phyloP scores from a whole-genome alignment of 805 yeast genomes.

The Cyberlindnera bimundalis region DNA sequence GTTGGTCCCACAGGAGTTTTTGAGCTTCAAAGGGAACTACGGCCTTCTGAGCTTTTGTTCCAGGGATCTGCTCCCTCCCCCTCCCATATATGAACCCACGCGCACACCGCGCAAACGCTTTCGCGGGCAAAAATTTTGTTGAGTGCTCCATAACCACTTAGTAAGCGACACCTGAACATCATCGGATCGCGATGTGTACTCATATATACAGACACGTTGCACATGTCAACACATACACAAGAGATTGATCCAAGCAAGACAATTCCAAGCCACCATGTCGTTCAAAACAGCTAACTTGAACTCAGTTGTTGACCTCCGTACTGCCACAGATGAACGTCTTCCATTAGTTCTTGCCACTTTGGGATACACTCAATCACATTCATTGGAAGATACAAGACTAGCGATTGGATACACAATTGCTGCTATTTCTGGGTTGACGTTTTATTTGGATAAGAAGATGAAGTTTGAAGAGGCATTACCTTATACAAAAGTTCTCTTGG shows the following conservation, averaged over 20 bases:
- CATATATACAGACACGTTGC: background rate
- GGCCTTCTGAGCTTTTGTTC: no score
- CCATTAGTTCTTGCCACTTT: conserved; percentile 21
- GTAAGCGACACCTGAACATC: no score
- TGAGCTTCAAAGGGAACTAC: no score
- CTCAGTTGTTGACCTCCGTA: conserved; percentile 13
- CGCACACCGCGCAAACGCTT: no score
- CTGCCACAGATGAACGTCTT: conserved; percentile 16
- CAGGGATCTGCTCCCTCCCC: no score
- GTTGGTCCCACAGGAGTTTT: no score
- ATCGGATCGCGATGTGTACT: no score
- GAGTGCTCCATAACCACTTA: no score
- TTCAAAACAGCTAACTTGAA: conserved; percentile 42
- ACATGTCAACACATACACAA: conserved; percentile 1
- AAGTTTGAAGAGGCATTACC: conserved; percentile 39
- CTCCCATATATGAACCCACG: no score
- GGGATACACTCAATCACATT: conserved; percentile 42
- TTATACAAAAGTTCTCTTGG: conserved; percentile 39
- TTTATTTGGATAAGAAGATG: conserved; percentile 46
- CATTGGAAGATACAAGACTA: conserved; percentile 43
- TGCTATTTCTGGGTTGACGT: conserved; percentile 46
- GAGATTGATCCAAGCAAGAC: background rate
- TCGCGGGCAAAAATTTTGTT: no score
- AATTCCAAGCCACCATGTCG: conserved; percentile 27
- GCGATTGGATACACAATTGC: conserved; percentile 50